phyloP scores from a whole-genome alignment of 2,329 filamentous ascomycete species.

The Cladosporium sphaerospermum region DNA sequence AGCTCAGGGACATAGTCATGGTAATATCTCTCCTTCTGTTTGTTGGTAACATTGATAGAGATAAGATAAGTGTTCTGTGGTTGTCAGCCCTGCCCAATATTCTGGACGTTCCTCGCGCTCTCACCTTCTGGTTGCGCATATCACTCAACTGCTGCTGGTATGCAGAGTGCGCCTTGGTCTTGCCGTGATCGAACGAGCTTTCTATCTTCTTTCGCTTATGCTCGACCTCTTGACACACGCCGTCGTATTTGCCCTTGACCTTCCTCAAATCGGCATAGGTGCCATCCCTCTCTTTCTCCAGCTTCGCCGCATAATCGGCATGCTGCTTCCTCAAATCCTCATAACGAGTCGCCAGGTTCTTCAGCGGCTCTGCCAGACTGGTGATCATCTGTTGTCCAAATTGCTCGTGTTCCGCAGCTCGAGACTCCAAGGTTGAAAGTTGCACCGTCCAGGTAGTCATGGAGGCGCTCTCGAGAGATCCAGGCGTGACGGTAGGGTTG shows the following conservation, averaged over 20 bases:
- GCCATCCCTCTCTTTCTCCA: constrained; percentile 81
- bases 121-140: constrained; percentile 88
- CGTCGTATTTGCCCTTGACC: constrained; percentile 87
- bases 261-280: constrained; percentile 84
- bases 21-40: constrained; percentile 95
- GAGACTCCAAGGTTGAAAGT: constrained; percentile 78
- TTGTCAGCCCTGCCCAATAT: constrained; percentile 7
- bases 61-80: constrained; percentile 85
- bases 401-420: constrained; percentile 82
- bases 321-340: constrained; percentile 92
- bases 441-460: constrained; percentile 96
- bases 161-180: constrained; percentile 80
- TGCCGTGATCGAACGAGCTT: constrained; percentile 77
- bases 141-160: constrained; percentile 90
- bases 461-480: constrained; percentile 91
- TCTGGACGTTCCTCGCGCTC: constrained; percentile 38
- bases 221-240: constrained; percentile 89
- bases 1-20: constrained; percentile 93
- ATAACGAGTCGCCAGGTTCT: constrained; percentile 65
- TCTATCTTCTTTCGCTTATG: constrained; percentile 91
- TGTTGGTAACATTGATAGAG: constrained; percentile 92
- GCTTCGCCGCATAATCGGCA: constrained; percentile 76
- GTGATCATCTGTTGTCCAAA: constrained; percentile 72
- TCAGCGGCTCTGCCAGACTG: constrained; percentile 81
- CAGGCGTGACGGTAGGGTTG: constrained; percentile 84